Base-by-base conservation (phyloP, 805 yeast genomes). In the Lachancea sp. region DNA sequence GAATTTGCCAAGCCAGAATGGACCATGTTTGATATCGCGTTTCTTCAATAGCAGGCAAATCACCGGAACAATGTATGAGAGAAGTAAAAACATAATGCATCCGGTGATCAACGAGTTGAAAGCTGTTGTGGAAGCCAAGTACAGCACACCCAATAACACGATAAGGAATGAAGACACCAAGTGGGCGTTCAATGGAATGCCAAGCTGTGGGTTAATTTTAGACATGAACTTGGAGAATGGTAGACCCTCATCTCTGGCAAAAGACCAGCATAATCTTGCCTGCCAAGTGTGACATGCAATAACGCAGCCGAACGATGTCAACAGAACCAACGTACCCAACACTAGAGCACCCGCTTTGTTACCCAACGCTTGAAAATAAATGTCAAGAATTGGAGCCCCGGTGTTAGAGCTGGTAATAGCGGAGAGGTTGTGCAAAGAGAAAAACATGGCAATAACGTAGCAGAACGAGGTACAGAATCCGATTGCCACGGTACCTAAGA, bases 271-370 rank as follows among this genome's bases (percentile, higher is more conserved):
- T 48, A 80, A 67, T 54, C 89, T 71, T 32, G 85, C 80, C 55
- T 79, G 84, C 85, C 86, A 81, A 3, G 86, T 79, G 52, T 79
- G 84, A 27, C 81, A 76, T 6, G 83, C 75, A 57, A 80, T 76
- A 49, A 75, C 77, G 62, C 85, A 77, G 42, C 82, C 83, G 49
- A 77, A 65, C 11, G 83, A 81, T 9, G 85, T 77, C 38, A 75
- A 63, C 25, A 79, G 60, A 36, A 81, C 68, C 52, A 80, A 60
- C 31, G 72, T 63, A 20, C 76, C 78, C 42, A 82, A 66, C 12
- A 71, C 66, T 19, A 77, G 63, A 2, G 87, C 85, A 27, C 85
- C 88, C 2, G 73, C 77, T 52, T 69, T 75, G 47, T 68, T 72
- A 6, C 64, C 59, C 41, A 79, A 53, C 2, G 81, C 82, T 59